Percentiles rank a stretch among this genome's conserved stretches.
These are phyloP conservation scores for Artomyces pyxidatus DNA, from an alignment of 768 basidiomycete species.

Conservation along the genomic window DNA sequence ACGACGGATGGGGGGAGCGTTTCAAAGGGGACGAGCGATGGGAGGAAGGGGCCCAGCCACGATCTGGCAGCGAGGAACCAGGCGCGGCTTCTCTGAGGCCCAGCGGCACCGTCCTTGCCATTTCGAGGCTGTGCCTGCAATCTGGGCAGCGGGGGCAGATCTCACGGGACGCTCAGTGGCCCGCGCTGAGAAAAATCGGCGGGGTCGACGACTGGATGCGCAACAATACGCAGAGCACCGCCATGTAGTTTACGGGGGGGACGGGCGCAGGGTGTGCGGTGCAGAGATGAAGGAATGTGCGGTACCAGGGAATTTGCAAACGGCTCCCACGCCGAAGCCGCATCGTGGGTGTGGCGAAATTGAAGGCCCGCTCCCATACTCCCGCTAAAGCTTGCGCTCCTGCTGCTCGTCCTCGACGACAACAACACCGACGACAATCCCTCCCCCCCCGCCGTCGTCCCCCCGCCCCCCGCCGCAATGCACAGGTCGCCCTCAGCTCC, in stretches of 20 bases:
- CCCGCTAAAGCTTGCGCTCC: slow-evolving; percentile 11
- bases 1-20: not conserved
- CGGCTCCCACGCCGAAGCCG: slow-evolving; percentile 14
- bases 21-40: slow-evolving; percentile 9
- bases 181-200: slow-evolving; percentile 12
- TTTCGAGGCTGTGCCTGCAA: slow-evolving; percentile 12
- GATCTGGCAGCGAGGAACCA: slow-evolving; percentile 7
- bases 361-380: slow-evolving; percentile 18
- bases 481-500: slow-evolving; percentile 11
- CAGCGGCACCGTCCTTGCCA: slow-evolving; percentile 15
- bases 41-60: not conserved
- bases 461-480: slow-evolving; percentile 7
- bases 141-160: slow-evolving; percentile 10
- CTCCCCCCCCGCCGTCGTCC: not conserved
- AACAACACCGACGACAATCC: too few relatives aligned
- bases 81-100: slow-evolving; percentile 14
- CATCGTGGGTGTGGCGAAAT: slow-evolving; percentile 19
- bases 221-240: not conserved
- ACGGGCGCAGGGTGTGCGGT: too few relatives aligned
- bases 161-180: slow-evolving; percentile 1
- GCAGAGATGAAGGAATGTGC: slow-evolving; percentile 2
- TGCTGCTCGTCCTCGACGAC: slow-evolving; percentile 8
- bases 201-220: not conserved
- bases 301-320: slow-evolving; percentile 12
- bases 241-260: too few relatives aligned